Conservation (phyloP, 1,139 yeast genomes). For the Candida neerlandica region DNA sequence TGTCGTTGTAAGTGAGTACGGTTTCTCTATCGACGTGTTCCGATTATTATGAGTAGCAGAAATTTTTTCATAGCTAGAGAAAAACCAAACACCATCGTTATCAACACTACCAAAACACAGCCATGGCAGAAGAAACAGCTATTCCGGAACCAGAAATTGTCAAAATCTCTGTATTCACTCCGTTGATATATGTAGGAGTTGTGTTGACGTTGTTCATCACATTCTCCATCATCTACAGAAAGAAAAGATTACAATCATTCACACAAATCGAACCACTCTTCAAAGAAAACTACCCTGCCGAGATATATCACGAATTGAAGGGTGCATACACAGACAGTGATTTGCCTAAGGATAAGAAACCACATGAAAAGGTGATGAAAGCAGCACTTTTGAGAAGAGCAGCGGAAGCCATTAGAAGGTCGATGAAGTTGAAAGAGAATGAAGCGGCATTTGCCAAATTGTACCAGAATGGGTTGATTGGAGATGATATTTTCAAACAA, state of each 20-base stretch:
- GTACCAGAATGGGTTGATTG: constrained; percentile 87
- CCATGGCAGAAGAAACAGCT: constrained; percentile 17
- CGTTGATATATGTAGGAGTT: constrained; percentile 75
- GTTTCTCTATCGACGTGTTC: constrained; percentile 3
- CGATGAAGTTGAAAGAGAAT: constrained; percentile 70
- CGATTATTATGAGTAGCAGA: not conserved
- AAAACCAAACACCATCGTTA: not conserved
- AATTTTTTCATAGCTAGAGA: not conserved
- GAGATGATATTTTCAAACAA: constrained; percentile 84
- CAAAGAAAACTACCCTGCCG: constrained; percentile 65
- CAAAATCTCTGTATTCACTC: constrained; percentile 79
- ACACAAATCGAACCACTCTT: constrained; percentile 69
- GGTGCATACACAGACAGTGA: constrained; percentile 44
- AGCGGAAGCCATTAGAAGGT: constrained; percentile 68
- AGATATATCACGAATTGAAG: constrained; percentile 63
- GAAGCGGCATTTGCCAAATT: constrained; percentile 68
- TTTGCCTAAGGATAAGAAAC: constrained; percentile 47
- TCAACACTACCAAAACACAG: not conserved
- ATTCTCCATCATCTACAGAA: constrained; percentile 75
- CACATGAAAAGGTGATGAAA: constrained; percentile 79
- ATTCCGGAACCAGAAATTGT: constrained; percentile 18
- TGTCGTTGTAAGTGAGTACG: too few species aligned
- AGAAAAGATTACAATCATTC: constrained; percentile 56
- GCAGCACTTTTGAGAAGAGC: constrained; percentile 83
- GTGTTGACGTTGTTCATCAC: constrained; percentile 68